Percentiles rank a stretch among this genome's conserved stretches.
phyloP scores from a whole-genome alignment of 441 rosid species.

The Populus tomentosa region DNA sequence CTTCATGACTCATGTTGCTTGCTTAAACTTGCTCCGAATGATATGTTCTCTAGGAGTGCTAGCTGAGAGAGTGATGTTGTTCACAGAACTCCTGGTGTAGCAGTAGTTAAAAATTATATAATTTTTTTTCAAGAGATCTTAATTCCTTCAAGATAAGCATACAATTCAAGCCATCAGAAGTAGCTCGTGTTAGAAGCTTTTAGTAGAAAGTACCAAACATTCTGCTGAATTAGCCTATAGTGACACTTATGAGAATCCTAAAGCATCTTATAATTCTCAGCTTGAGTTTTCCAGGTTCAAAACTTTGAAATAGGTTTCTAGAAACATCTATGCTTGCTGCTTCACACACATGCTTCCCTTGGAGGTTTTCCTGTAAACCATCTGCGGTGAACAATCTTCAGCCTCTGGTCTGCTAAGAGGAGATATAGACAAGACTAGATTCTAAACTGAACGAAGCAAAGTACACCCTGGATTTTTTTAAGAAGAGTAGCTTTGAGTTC shows the following conservation, averaged over 20 bases:
- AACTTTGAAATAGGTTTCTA: neutral
- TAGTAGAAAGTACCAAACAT: neutral
- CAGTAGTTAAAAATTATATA: neutral
- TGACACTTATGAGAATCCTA: neutral
- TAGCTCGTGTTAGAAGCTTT: neutral
- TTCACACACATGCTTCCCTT: neutral
- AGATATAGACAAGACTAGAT: neutral
- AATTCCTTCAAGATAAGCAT: neutral
- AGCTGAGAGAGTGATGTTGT: neutral
- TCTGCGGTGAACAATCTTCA: neutral
- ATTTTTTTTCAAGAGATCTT: neutral
- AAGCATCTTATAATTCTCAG: neutral
- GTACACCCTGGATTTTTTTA: neutral
- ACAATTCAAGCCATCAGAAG: neutral
- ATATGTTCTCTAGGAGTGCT: neutral
- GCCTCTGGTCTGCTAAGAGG: neutral
- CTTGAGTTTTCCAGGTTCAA: neutral
- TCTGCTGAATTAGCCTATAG: neutral
- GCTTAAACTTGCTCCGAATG: neutral
- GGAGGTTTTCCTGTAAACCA: neutral
- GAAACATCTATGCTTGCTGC: neutral
- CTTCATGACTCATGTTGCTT: neutral
- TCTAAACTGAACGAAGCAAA: neutral
- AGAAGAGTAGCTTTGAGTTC: no score
- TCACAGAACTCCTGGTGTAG: neutral